Evolutionary conservation across 345 rosid species (phyloP).

Genomic region (Garcia nutans): DNA sequence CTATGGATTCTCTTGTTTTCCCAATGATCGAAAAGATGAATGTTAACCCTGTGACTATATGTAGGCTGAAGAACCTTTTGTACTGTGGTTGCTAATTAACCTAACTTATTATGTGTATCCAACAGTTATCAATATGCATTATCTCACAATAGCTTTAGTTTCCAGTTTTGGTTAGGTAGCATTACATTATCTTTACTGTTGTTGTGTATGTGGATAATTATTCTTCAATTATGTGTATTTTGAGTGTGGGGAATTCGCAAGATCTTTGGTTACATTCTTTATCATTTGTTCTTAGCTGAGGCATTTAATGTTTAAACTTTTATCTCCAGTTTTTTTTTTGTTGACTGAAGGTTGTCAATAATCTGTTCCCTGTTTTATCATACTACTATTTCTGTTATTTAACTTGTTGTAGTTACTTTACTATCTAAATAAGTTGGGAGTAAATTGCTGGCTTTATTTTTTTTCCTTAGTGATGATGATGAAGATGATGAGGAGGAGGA

Average conservation of each 20-base stretch:
- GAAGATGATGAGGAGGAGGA: conserved; percentile 65
- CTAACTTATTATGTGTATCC: background rate
- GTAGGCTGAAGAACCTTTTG: background rate
- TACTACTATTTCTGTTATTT: background rate
- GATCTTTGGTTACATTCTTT: background rate
- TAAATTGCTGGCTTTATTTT: conserved; percentile 3
- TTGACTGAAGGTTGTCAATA: no score
- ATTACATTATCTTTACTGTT: background rate
- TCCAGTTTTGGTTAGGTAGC: background rate
- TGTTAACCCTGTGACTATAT: background rate
- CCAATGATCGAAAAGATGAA: no score
- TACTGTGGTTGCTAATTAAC: background rate
- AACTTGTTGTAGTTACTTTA: background rate
- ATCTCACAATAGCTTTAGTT: background rate
- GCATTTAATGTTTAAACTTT: background rate
- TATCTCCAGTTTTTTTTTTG: no score
- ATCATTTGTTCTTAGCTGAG: background rate
- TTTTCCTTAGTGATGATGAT: conserved; percentile 34
- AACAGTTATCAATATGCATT: background rate
- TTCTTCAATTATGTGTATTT: background rate
- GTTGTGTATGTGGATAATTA: no score
- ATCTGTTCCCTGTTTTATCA: background rate
- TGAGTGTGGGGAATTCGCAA: background rate
- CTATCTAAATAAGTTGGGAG: background rate
- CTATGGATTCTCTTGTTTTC: background rate